Evolutionary conservation across 179 eudicot genomes (phyloP).

Genomic region (Beta lomatogona): DNA sequence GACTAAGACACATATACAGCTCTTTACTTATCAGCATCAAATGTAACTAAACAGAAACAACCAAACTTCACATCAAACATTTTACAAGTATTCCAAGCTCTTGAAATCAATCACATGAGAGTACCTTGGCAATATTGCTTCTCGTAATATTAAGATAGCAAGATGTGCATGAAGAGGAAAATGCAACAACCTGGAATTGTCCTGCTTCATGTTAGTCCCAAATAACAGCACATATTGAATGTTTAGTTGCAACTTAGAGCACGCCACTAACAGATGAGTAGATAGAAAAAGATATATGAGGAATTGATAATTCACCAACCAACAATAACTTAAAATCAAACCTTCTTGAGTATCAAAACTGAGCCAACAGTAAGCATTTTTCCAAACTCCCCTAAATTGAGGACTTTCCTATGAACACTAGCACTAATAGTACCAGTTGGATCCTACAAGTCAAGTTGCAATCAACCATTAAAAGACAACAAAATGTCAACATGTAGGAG

Average conservation of each 20-base stretch:
- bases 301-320: neutral
- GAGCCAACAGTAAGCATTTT: slow-evolving; percentile 65
- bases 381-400: slow-evolving; percentile 46
- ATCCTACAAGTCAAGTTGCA: slow-evolving; percentile 51
- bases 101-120: slow-evolving; percentile 28
- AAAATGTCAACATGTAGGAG: neutral
- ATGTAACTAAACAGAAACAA: neutral
- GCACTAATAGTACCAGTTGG: slow-evolving; percentile 73
- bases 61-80: slow-evolving; percentile 8
- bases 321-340: slow-evolving; percentile 18
- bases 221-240: neutral
- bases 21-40: neutral
- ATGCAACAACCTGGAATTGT: slow-evolving; percentile 69
- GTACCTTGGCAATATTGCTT: slow-evolving; percentile 73
- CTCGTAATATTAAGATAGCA: slow-evolving; percentile 67
- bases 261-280: neutral
- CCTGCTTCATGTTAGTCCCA: slow-evolving; percentile 18
- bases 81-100: slow-evolving; percentile 1
- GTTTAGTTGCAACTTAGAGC: neutral
- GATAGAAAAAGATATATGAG: neutral
- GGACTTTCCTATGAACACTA: slow-evolving; percentile 73
- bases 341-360: slow-evolving; percentile 74
- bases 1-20: neutral
- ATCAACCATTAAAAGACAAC: slow-evolving; percentile 9
- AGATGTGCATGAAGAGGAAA: slow-evolving; percentile 53